phyloP scores from a whole-genome alignment of 192 early-diverging fungal genomes.

The Podila verticillata region DNA sequence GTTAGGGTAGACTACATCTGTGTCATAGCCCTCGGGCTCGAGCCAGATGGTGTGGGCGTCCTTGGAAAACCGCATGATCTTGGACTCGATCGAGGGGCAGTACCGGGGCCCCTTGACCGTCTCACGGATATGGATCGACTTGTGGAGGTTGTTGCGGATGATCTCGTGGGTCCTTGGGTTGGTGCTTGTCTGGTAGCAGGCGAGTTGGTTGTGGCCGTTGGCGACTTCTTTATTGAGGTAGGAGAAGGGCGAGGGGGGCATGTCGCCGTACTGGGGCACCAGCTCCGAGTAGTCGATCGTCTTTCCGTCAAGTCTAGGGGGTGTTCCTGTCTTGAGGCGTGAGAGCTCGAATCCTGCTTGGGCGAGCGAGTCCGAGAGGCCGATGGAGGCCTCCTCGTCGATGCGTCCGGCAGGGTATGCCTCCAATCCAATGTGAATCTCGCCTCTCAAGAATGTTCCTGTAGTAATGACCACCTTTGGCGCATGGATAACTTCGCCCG shows the following conservation, averaged over 20 bases:
- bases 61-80: slow-evolving; percentile 78
- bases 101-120: slow-evolving; percentile 85
- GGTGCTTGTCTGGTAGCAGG: slow-evolving; percentile 83
- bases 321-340: slow-evolving; percentile 89
- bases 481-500: slow-evolving; percentile 71
- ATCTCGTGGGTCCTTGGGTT: slow-evolving; percentile 72
- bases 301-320: slow-evolving; percentile 76
- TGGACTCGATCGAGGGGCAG: slow-evolving; percentile 86
- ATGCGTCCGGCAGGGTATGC: slow-evolving; percentile 79
- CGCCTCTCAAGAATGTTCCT: slow-evolving; percentile 83
- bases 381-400: slow-evolving; percentile 76
- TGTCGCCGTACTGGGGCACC: slow-evolving; percentile 72
- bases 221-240: slow-evolving; percentile 78
- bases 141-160: slow-evolving; percentile 77
- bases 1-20: slow-evolving; percentile 82
- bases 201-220: slow-evolving; percentile 70
- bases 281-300: slow-evolving; percentile 80
- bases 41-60: slow-evolving; percentile 80
- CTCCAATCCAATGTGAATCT: slow-evolving; percentile 79
- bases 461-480: slow-evolving; percentile 83
- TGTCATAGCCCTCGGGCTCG: slow-evolving; percentile 79
- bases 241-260: slow-evolving; percentile 79
- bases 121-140: slow-evolving; percentile 84
- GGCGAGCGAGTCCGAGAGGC: slow-evolving; percentile 77
- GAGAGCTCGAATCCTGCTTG: slow-evolving; percentile 80